Evolutionary conservation across 495 filamentous ascomycete genomes (phyloP).

Genomic region (Penicillium soppii): DNA sequence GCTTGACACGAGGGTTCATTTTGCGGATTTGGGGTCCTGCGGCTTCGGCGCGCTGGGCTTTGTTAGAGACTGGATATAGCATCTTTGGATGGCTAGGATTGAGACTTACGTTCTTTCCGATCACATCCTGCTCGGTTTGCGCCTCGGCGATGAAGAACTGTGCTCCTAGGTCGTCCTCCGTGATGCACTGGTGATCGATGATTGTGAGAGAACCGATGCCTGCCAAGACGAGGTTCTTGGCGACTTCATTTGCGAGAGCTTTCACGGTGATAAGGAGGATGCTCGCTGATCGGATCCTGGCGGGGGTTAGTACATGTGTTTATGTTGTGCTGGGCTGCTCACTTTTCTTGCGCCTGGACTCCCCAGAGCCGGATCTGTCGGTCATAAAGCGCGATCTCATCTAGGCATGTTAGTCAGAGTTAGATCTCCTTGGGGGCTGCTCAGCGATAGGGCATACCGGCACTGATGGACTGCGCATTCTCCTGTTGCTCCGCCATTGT

Average conservation of each 20-base stretch:
- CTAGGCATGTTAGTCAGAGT: conserved; percentile 39
- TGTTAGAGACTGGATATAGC: not conserved
- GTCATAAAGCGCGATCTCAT: conserved; percentile 97
- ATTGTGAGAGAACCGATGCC: conserved; percentile 92
- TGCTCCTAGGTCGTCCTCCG: conserved; percentile 77
- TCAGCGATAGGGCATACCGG: conserved; percentile 35
- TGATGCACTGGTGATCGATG: conserved; percentile 75
- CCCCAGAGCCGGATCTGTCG: conserved; percentile 99
- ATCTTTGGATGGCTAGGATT: not conserved
- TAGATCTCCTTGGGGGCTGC: not conserved
- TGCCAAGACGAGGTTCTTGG: conserved; percentile 95
- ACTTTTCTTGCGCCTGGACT: conserved; percentile 86
- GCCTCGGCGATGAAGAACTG: conserved; percentile 83
- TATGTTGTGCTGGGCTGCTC: conserved; percentile 10
- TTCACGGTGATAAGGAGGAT: conserved; percentile 87
- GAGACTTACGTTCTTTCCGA: conserved; percentile 71
- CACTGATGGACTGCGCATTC: conserved; percentile 48
- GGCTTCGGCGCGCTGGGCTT: conserved; percentile 72
- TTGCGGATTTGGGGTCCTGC: conserved; percentile 74
- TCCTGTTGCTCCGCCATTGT: conserved; percentile 32
- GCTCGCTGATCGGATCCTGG: conserved; percentile 67
- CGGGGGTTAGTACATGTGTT: not conserved
- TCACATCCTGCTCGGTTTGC: conserved; percentile 30
- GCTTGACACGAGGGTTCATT: conserved; percentile 86
- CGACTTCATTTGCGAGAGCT: conserved; percentile 91